Base-by-base conservation (phyloP, 2,329 filamentous ascomycete genomes). In the Exophiala aquamarina region DNA sequence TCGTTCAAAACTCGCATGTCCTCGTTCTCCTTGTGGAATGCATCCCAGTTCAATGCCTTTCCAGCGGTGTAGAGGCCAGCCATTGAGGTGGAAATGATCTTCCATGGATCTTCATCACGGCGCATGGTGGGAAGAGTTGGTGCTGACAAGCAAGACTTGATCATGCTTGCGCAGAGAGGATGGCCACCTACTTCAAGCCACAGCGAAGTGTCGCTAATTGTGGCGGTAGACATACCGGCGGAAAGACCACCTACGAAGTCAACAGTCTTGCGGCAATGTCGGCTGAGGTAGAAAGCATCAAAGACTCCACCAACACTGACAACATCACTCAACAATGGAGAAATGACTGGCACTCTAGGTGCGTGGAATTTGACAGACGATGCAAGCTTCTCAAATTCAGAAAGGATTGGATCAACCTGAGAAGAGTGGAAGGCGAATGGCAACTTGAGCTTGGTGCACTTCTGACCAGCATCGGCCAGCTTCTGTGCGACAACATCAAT, bases 1-100 rank as follows among this genome's bases (percentile, higher is more conserved):
- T 78, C 70, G n/a, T 86, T 68, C 13, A 88, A 69, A 33, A 77
- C 71, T 33, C 83, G 76, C 1, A 74, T 73, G 29, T 70, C 62
- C 56, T 80, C 77, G 43, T 70, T 71, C 42, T 70, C 68, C 33
- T 67, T 66, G 50, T 72, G 69, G 47, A 71, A 71, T 36, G 70
- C 68, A 41, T 67, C 66, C 67, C 70, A 73, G 47, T 64, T 58
- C 31, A 72, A 48, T 6, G 69, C 61, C 31, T 70, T 57, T 6
- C 70, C 69, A 26, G 63, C 58, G n/a, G 63, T 45, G 44, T 73
- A 68, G 1, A 71, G 52, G 9, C 58, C 49, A 0, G 63, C 63
- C 38, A 71, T 56, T 26, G 64, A 67, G 15, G 57, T 63, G 1
- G 66, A 63, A 13, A 70, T 57, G 26, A 67, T 64, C 57, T 68